Evolutionary conservation across 345 rosid species (phyloP).

Genomic region (Populus pruinosa): DNA sequence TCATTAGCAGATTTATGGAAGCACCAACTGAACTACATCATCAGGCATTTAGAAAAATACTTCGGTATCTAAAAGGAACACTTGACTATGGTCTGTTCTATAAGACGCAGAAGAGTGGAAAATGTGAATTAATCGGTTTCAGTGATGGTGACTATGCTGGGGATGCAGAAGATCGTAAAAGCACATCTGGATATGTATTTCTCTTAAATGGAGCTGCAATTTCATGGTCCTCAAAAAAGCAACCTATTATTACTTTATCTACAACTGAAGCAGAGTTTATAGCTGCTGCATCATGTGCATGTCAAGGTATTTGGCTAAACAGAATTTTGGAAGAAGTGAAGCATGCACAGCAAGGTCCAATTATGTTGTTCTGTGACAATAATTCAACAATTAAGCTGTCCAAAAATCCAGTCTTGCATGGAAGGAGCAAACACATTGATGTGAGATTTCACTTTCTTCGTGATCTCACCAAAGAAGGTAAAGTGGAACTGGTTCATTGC

Average conservation of each 20-base stretch:
- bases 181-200: constrained; percentile 5
- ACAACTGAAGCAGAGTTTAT: neutral
- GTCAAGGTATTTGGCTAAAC: neutral
- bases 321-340: neutral
- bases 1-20: neutral
- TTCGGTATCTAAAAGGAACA: neutral
- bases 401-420: constrained; percentile 1
- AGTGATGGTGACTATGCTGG: constrained; percentile 8
- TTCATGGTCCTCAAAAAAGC: neutral
- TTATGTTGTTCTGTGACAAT: neutral
- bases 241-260: no score
- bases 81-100: neutral
- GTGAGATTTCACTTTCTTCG: neutral
- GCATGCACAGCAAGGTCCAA: neutral
- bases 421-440: neutral
- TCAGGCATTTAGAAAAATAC: neutral
- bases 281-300: neutral
- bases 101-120: no score
- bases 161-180: neutral
- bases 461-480: neutral
- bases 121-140: neutral
- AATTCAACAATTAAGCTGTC: neutral
- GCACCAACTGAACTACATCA: neutral
- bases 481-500: neutral
- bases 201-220: neutral